These are phyloP conservation scores for Fusarium begoniae DNA, from an alignment of 2,329 filamentous ascomycete genomes.

Conservation along the genomic window DNA sequence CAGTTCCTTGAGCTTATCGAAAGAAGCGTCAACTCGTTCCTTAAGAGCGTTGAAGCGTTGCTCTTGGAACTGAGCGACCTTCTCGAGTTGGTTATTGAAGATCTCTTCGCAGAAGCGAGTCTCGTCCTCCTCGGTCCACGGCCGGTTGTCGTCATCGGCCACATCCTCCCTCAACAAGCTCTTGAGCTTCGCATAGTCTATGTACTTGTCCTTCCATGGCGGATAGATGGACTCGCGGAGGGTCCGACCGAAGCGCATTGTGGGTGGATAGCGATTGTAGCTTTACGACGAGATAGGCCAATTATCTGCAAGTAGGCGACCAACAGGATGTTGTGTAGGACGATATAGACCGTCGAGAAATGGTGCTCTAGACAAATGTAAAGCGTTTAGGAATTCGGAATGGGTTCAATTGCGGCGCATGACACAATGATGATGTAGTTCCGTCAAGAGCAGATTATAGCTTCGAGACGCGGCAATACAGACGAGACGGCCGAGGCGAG, in stretches of 20 bases:
- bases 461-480: slow-evolving; percentile 3
- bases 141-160: slow-evolving; percentile 64
- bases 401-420: slow-evolving; percentile 19
- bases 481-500: neutral
- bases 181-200: slow-evolving; percentile 96
- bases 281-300: neutral
- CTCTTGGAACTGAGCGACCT: slow-evolving; percentile 89
- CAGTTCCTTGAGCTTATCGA: slow-evolving; percentile 81
- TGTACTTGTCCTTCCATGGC: slow-evolving; percentile 93
- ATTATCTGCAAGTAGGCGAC: slow-evolving; percentile 12
- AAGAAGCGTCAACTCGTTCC: slow-evolving; percentile 62
- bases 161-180: slow-evolving; percentile 82
- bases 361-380: neutral
- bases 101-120: slow-evolving; percentile 93
- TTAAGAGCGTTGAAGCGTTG: slow-evolving; percentile 72
- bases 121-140: slow-evolving; percentile 96
- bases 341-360: neutral
- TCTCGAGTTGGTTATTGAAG: slow-evolving; percentile 93
- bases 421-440: slow-evolving; percentile 31
- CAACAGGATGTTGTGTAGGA: neutral
- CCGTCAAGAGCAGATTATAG: slow-evolving; percentile 1
- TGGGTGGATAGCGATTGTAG: slow-evolving; percentile 2
- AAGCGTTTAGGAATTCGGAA: neutral
- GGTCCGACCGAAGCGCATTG: slow-evolving; percentile 94
- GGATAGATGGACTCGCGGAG: slow-evolving; percentile 81